Evolutionary conservation across 331 rosid genomes (phyloP).

Genomic region (Malus hybrid): DNA sequence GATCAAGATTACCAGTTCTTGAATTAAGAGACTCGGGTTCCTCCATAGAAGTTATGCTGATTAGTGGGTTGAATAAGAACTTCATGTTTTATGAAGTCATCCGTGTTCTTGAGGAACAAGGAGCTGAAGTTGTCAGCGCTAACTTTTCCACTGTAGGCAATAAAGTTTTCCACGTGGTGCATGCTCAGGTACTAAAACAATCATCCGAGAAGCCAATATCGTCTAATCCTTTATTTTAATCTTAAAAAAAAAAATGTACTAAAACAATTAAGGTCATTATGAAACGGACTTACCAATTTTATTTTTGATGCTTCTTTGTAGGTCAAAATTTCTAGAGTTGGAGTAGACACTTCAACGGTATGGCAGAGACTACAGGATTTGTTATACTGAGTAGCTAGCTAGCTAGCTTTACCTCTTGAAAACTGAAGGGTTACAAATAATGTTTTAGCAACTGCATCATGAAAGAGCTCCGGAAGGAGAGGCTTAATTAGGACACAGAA

Average conservation of each 20-base stretch:
- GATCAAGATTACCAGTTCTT: slow-evolving; percentile 27
- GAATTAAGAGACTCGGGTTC: slow-evolving; percentile 50
- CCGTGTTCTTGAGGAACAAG: slow-evolving; percentile 54
- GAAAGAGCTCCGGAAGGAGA: neutral
- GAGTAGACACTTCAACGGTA: slow-evolving; percentile 52
- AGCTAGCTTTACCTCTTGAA: neutral
- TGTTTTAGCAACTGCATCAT: neutral
- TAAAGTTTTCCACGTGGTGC: slow-evolving; percentile 41
- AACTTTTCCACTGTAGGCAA: slow-evolving; percentile 27
- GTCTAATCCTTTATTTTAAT: neutral
- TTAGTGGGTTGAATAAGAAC: slow-evolving; percentile 36
- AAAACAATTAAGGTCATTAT: neutral
- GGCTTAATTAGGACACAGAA: neutral
- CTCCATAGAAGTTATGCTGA: slow-evolving; percentile 40
- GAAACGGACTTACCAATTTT: neutral
- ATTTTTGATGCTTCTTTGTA: neutral
- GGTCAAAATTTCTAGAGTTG: slow-evolving; percentile 63
- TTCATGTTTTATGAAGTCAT: slow-evolving; percentile 49
- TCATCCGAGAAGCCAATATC: neutral
- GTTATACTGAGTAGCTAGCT: neutral
- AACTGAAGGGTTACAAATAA: neutral
- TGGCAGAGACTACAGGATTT: slow-evolving; percentile 42
- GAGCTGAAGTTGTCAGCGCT: slow-evolving; percentile 53
- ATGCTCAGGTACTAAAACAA: slow-evolving; percentile 44
- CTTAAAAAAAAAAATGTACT: no score